Base-by-base conservation (phyloP, 192 early-diverging fungal species). In the Backusella tarrabulga region DNA sequence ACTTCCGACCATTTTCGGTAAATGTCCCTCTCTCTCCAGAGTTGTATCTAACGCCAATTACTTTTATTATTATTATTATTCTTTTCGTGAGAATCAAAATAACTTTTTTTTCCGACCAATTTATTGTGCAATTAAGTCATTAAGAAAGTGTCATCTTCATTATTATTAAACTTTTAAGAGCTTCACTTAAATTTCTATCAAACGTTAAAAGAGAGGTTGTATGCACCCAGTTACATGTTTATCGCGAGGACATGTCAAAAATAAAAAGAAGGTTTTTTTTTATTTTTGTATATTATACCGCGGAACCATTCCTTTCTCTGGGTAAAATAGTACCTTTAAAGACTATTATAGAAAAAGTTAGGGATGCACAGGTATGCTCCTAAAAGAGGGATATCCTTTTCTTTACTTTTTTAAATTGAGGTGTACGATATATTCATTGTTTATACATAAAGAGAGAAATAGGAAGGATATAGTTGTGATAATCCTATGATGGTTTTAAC, bases 51-150 rank as follows among this genome's bases (percentile, higher is more conserved):
- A n/a, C 46, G 21, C 17, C 54, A 60, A 19, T 21, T 1, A 23
- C 54, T 60, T 60, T 60, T 60, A 6, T 21, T 23, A 0, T 52
- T 60, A 14, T 21, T 23, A 32, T 32, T 32, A 32, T 32, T 32
- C 29, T 21, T 56, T 56, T 56, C 54, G 54, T 56, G 54, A 56
- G 54, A 56, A 56, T 56, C 21, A 56, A 56, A 60, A 60, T 60
- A 60, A 60, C 54, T 60, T 60, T 60, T 60, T 60, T 60, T 60
- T 60, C 54, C 54, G 54, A 60, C 54, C 21, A 23, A 23, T 26
- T 50, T 60, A 60, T 60, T 60, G 23, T 60, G 2, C 21, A 60
- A 60, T 21, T 60, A 26, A 54, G 7, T 60, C 21, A 60, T 60
- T 26, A 19, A 52, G n/a, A 19, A 54, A 60, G 23, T 60, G 54